Conservation (phyloP, 148 eudicot genomes). For the Selenicereus undatus region DNA sequence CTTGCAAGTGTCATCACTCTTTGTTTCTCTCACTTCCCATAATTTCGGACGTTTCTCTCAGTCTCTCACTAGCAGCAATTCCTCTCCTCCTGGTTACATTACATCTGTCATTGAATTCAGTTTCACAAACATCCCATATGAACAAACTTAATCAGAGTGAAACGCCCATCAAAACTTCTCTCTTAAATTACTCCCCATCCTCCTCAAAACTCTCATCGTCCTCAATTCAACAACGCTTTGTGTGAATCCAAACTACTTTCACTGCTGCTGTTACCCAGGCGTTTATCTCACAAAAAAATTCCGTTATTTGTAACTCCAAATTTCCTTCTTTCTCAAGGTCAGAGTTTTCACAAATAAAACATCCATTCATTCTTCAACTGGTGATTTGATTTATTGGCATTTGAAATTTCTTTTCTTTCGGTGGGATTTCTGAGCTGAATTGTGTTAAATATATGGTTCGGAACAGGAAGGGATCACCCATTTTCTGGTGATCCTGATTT, state of each 20-base stretch:
- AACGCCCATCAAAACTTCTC: conserved; percentile 10
- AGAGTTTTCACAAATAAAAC: conserved; percentile 7
- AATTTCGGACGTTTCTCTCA: conserved; percentile 23
- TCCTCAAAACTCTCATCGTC: conserved; percentile 2
- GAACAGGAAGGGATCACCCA: background rate
- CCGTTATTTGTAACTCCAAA: background rate
- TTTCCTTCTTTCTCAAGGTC: conserved; percentile 3
- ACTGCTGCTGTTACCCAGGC: background rate
- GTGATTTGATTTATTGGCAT: conserved; percentile 3
- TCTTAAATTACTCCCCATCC: background rate
- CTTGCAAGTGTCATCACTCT: conserved; percentile 24
- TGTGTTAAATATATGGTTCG: background rate
- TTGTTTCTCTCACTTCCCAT: conserved; percentile 14
- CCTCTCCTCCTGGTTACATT: background rate
- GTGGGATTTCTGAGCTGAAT: background rate
- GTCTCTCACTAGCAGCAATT: conserved; percentile 21
- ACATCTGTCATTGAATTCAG: conserved; percentile 1
- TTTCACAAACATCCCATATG: conserved; percentile 14
- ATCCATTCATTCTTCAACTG: background rate
- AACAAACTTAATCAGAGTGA: conserved; percentile 5
- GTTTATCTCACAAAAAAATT: background rate
- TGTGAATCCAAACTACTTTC: background rate
- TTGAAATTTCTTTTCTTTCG: conserved; percentile 1
- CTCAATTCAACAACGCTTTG: conserved; percentile 13
- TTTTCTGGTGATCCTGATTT: background rate